Conservation (phyloP, 345 rosid genomes). For the Aethionema arabicum region DNA sequence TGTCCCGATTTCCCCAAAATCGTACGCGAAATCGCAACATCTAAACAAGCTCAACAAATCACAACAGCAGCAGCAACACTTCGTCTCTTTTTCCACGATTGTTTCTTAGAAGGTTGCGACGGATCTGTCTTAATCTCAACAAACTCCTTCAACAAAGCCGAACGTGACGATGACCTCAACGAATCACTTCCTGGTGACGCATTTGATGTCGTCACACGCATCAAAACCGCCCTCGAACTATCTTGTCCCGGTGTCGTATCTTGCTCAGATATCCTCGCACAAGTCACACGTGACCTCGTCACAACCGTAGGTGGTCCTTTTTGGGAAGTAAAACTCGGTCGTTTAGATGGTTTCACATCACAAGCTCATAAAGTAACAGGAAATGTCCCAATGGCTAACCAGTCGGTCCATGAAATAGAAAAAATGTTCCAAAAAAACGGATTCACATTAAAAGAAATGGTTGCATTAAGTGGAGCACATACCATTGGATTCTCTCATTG, state of each 20-base stretch:
- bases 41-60: slow-evolving; percentile 38
- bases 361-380: slow-evolving; percentile 32
- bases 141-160: slow-evolving; percentile 47
- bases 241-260: slow-evolving; percentile 58
- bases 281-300: slow-evolving; percentile 55
- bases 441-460: slow-evolving; percentile 44
- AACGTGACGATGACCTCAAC: slow-evolving; percentile 49
- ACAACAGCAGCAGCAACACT: slow-evolving; percentile 57
- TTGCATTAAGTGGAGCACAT: slow-evolving; percentile 52
- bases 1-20: slow-evolving; percentile 52
- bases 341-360: slow-evolving; percentile 56
- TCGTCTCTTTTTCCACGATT: slow-evolving; percentile 59
- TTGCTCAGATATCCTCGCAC: slow-evolving; percentile 56
- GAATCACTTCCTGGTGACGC: slow-evolving; percentile 52
- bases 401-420: slow-evolving; percentile 39
- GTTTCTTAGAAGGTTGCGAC: slow-evolving; percentile 61
- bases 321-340: slow-evolving; percentile 44
- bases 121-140: slow-evolving; percentile 52
- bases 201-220: slow-evolving; percentile 43
- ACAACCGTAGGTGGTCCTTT: slow-evolving; percentile 59
- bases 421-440: slow-evolving; percentile 39
- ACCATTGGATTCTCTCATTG: slow-evolving; percentile 63
- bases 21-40: slow-evolving; percentile 39
- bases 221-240: slow-evolving; percentile 52
- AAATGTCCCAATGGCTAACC: slow-evolving; percentile 40